Base-by-base conservation (phyloP, 257 asterid genomes). In the Lantana camara region DNA sequence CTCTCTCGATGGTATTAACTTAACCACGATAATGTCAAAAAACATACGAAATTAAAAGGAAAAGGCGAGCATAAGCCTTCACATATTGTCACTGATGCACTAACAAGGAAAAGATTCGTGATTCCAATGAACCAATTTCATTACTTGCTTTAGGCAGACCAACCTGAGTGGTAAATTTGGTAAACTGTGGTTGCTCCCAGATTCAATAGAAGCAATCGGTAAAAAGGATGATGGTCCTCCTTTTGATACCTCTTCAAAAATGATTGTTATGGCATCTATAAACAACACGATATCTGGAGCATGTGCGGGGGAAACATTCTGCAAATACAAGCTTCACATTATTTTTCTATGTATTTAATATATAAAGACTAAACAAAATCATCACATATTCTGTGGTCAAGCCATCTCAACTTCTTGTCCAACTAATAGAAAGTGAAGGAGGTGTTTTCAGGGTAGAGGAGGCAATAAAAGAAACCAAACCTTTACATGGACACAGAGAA, bases 101-200 rank as follows among this genome's bases (percentile, higher is more conserved):
- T 24, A 67, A 57, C 32, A 14, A 48, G 30, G n/a, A 16, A n/a
- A 22, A 75, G 66, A 55, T 32, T 14, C 64, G 59, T 14, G 27
- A 55, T 64, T 12, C 24, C 66, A 64, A 44, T 34, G 65, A 64
- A 49, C n/a, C 57, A 60, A 40, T 58, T 64, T 32, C 32, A 64
- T 46, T 16, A 16, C 14, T 50, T 20, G 56, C 15, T 67, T 30
- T 12, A 38, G 5, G 60, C 4, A 44, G 73, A 74, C 54, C 73
- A 52, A 94, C 99, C 99, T 94, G 83, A 94, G 96, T 41, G 85
- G 85, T 71, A 94, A 69, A 83, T 90, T 88, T 48, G 99, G 99
- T 41, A 94, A 77, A 72, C 80, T 75, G 80, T 74, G 79, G 72
- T 79, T 81, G 55, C 72, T 81, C 75, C 99, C 99, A 79, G 96